Percentiles rank a stretch among this genome's conserved stretches.
Evolutionary conservation across 805 yeast genomes (phyloP).

Genomic region (Saccharomycopsis vini): DNA sequence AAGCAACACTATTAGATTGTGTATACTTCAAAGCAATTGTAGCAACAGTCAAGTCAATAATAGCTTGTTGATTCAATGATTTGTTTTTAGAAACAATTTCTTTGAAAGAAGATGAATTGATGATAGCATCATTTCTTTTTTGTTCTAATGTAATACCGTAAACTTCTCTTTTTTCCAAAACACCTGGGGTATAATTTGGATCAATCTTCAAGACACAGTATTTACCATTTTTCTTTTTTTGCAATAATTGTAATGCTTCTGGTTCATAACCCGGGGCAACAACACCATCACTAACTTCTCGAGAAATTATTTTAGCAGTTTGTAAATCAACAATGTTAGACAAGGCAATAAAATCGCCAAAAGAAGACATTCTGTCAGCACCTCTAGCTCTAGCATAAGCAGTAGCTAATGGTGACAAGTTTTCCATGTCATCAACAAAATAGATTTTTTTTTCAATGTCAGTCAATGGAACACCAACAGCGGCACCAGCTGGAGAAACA

Average conservation of each 20-base stretch:
- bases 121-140: constrained; percentile 95
- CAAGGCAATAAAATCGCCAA: constrained; percentile 96
- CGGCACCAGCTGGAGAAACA: constrained; percentile 98
- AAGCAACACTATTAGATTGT: constrained; percentile 96
- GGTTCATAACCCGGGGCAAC: constrained; percentile 95
- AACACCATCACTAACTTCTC: constrained; percentile 97
- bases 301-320: constrained; percentile 93
- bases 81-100: constrained; percentile 87
- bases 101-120: constrained; percentile 80
- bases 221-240: constrained; percentile 93
- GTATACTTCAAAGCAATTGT: constrained; percentile 96
- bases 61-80: constrained; percentile 82
- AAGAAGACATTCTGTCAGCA: constrained; percentile 98
- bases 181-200: constrained; percentile 81
- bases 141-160: constrained; percentile 94
- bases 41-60: constrained; percentile 90
- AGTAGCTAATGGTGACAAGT: constrained; percentile 91
- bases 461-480: constrained; percentile 88
- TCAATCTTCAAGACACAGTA: constrained; percentile 95
- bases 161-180: constrained; percentile 84
- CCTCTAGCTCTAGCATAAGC: constrained; percentile 99
- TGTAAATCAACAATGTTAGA: constrained; percentile 94
- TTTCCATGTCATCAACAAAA: constrained; percentile 90
- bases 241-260: constrained; percentile 82
- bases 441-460: constrained; percentile 91